These are phyloP conservation scores for Dactylis glomerata DNA, from an alignment of 176 grass and related monocot species.

Conservation along the genomic window DNA sequence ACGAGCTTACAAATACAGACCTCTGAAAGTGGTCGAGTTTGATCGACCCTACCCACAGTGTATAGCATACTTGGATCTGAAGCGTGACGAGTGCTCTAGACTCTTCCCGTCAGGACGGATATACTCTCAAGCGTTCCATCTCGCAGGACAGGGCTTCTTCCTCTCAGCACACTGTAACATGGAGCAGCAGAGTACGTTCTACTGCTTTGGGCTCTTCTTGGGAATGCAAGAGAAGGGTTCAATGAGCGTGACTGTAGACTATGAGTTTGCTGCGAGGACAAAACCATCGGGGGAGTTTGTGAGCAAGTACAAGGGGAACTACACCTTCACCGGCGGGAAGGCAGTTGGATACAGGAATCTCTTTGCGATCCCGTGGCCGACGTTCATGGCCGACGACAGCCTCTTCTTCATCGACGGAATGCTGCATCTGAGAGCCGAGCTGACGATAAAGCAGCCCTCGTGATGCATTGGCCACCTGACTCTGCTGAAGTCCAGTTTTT, in stretches of 20 bases:
- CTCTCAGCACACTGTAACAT: conserved; percentile 90
- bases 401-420: conserved; percentile 75
- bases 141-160: conserved; percentile 87
- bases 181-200: conserved; percentile 66
- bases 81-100: conserved; percentile 68
- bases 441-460: conserved; percentile 74
- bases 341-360: conserved; percentile 90
- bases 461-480: neutral
- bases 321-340: conserved; percentile 88
- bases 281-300: conserved; percentile 68
- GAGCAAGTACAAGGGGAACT: conserved; percentile 94
- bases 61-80: conserved; percentile 87
- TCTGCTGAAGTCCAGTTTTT: neutral
- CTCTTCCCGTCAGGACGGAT: conserved; percentile 76
- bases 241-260: conserved; percentile 60
- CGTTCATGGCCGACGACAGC: conserved; percentile 80
- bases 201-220: conserved; percentile 88
- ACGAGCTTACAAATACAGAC: conserved; percentile 86
- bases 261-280: conserved; percentile 80
- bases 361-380: conserved; percentile 79
- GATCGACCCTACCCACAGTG: conserved; percentile 78
- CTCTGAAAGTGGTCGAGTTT: conserved; percentile 86
- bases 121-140: conserved; percentile 84
- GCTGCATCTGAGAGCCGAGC: conserved; percentile 80
- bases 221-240: neutral